phyloP scores from a whole-genome alignment of 2,329 filamentous ascomycete species.

The Hypomyces perniciosus region DNA sequence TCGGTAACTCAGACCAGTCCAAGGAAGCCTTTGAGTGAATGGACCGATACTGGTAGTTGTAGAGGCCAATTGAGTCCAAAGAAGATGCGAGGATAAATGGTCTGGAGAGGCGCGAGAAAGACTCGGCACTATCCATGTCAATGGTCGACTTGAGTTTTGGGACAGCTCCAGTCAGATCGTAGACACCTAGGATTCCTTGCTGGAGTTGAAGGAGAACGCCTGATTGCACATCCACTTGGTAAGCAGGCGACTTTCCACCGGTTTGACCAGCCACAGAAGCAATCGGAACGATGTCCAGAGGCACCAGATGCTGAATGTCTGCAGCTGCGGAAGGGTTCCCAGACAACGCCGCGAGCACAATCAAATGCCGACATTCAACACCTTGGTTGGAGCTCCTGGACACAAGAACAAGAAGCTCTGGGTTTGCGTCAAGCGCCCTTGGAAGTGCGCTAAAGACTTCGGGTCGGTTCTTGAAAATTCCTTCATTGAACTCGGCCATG shows the following conservation, averaged over 20 bases:
- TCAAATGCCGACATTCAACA: constrained; percentile 25
- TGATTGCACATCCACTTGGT: constrained; percentile 55
- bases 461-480: constrained; percentile 49
- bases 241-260: constrained; percentile 24
- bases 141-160: constrained; percentile 55
- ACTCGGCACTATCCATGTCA: constrained; percentile 45
- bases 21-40: constrained; percentile 46
- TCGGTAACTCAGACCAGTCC: constrained; percentile 36
- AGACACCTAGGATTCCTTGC: constrained; percentile 50
- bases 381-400: constrained; percentile 31
- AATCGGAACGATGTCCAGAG: constrained; percentile 35
- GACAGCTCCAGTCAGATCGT: constrained; percentile 57
- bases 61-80: constrained; percentile 50
- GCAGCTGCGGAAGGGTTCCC: constrained; percentile 19
- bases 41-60: constrained; percentile 63
- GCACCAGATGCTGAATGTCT: constrained; percentile 31
- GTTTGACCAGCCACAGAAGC: constrained; percentile 18
- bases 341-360: constrained; percentile 28
- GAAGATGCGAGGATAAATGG: constrained; percentile 61
- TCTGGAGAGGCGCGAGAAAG: constrained; percentile 61
- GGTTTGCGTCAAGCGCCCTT: constrained; percentile 38
- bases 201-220: constrained; percentile 58
- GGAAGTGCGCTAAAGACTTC: constrained; percentile 48
- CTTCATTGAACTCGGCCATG: constrained; percentile 44
- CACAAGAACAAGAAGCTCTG: constrained; percentile 51